Percentiles rank a stretch among this genome's conserved stretches.
Evolutionary conservation across 148 eudicot species (phyloP).

Genomic region (Amaranthus cruentus): DNA sequence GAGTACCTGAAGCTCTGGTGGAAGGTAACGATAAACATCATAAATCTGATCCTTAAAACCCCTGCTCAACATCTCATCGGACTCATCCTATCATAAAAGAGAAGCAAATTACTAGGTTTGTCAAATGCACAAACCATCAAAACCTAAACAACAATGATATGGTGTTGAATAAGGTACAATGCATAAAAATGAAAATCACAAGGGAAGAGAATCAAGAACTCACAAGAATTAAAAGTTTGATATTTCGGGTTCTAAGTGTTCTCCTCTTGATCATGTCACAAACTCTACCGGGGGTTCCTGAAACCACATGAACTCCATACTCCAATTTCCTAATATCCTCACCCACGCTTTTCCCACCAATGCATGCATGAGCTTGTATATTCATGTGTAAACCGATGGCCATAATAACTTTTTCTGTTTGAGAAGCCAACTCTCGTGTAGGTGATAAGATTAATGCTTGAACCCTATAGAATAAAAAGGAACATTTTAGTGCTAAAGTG

Average conservation of each 20-base stretch:
- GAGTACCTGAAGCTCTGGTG: slow-evolving; percentile 85
- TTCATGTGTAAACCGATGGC: slow-evolving; percentile 66
- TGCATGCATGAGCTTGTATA: slow-evolving; percentile 80
- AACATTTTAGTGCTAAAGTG: too few species aligned
- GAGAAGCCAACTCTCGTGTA: slow-evolving; percentile 82
- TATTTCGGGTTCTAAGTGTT: slow-evolving; percentile 66
- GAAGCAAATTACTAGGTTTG: background rate
- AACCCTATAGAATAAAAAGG: slow-evolving; percentile 5
- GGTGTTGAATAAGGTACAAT: background rate
- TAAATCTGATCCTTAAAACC: slow-evolving; percentile 96
- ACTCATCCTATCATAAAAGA: slow-evolving; percentile 56
- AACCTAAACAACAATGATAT: background rate
- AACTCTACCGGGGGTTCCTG: slow-evolving; percentile 95
- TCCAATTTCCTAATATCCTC: slow-evolving; percentile 85
- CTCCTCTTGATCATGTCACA: slow-evolving; percentile 94
- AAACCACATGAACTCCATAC: slow-evolving; percentile 84
- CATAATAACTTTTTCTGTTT: slow-evolving; percentile 66
- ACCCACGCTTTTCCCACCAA: slow-evolving; percentile 91
- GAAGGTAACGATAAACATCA: slow-evolving; percentile 87
- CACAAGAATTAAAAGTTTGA: slow-evolving; percentile 74
- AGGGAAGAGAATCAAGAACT: slow-evolving; percentile 20
- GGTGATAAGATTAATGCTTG: slow-evolving; percentile 91
- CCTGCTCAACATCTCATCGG: slow-evolving; percentile 94
- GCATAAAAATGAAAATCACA: background rate
- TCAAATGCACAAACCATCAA: slow-evolving; percentile 1